phyloP scores from a whole-genome alignment of 768 basidiomycete species.

The Amanita muscaria region DNA sequence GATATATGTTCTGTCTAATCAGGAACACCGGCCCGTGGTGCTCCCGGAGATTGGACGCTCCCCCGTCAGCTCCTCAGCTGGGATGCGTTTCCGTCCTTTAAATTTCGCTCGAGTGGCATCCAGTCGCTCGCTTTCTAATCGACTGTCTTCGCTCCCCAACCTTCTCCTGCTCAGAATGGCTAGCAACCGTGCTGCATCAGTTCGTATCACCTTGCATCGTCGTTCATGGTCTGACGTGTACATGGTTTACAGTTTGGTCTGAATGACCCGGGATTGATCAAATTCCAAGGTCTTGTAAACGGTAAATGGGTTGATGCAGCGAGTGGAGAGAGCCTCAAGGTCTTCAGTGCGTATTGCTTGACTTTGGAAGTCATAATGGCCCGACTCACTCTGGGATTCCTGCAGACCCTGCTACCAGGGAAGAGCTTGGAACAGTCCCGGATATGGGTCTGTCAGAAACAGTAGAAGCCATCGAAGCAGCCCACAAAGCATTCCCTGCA shows the following conservation, averaged over 20 bases:
- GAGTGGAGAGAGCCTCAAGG: constrained; percentile 60
- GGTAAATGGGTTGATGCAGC: constrained; percentile 85
- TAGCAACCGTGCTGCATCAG: constrained; percentile 39
- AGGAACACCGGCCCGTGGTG: no score
- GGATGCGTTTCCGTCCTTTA: constrained; percentile 13
- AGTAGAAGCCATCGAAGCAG: constrained; percentile 76
- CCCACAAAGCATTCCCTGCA: constrained; percentile 66
- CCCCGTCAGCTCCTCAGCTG: background rate
- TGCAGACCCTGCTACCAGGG: constrained; percentile 80
- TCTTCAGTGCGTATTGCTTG: constrained; percentile 53
- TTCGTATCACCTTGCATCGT: constrained; percentile 13
- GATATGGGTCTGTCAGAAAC: constrained; percentile 87
- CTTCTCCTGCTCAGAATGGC: constrained; percentile 41
- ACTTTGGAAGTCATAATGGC: background rate
- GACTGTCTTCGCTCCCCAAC: constrained; percentile 1
- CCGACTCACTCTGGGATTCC: background rate
- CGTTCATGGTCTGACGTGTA: background rate
- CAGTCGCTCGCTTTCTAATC: constrained; percentile 4
- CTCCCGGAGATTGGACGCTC: background rate
- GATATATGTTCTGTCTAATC: no score
- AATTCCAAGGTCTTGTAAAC: constrained; percentile 68
- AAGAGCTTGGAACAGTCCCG: constrained; percentile 77
- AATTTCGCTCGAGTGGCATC: constrained; percentile 19
- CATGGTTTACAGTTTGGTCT: constrained; percentile 60
- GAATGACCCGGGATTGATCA: constrained; percentile 69